These are phyloP conservation scores for Moricandia moricandioides DNA, from an alignment of 345 rosid species.

Conservation along the genomic window DNA sequence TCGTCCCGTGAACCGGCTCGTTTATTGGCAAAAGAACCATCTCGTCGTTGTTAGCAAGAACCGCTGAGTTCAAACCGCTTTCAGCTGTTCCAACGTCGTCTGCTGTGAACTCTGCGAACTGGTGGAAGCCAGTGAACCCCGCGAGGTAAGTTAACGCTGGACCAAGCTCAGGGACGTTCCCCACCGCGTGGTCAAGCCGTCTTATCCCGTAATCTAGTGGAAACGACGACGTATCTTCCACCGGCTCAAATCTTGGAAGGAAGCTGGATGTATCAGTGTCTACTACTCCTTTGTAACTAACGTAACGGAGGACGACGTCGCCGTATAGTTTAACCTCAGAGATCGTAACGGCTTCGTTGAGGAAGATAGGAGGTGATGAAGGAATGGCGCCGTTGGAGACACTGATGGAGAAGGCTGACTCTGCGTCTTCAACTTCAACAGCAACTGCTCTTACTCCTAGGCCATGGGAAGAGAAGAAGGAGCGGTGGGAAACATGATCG, in stretches of 20 bases:
- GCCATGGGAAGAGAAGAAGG: constrained; percentile 64
- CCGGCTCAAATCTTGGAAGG: constrained; percentile 62
- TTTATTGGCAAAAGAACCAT: constrained; percentile 76
- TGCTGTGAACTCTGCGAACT: constrained; percentile 89
- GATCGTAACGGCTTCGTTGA: constrained; percentile 46
- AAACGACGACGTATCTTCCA: constrained; percentile 51
- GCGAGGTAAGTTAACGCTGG: constrained; percentile 62
- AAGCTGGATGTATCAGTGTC: constrained; percentile 9
- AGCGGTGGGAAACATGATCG: constrained; percentile 38
- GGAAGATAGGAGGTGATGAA: constrained; percentile 45
- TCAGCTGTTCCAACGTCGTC: constrained; percentile 90
- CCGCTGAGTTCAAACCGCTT: constrained; percentile 83
- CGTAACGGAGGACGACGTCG: constrained; percentile 80
- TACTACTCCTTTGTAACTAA: constrained; percentile 42
- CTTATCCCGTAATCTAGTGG: constrained; percentile 73
- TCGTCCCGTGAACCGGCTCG: constrained; percentile 90
- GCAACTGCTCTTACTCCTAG: constrained; percentile 73
- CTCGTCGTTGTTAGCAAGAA: constrained; percentile 74
- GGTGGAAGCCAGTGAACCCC: constrained; percentile 80
- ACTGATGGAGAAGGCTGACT: constrained; percentile 54
- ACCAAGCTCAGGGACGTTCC: constrained; percentile 76
- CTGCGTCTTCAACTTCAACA: constrained; percentile 74
- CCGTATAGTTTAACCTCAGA: constrained; percentile 83
- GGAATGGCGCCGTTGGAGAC: constrained; percentile 67
- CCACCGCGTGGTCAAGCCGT: constrained; percentile 86